A percentile compares a stretch with the other conserved stretches of the same genome.
Evolutionary conservation across 2,329 filamentous ascomycete species (phyloP).

Genomic region (Colletotrichum horii): DNA sequence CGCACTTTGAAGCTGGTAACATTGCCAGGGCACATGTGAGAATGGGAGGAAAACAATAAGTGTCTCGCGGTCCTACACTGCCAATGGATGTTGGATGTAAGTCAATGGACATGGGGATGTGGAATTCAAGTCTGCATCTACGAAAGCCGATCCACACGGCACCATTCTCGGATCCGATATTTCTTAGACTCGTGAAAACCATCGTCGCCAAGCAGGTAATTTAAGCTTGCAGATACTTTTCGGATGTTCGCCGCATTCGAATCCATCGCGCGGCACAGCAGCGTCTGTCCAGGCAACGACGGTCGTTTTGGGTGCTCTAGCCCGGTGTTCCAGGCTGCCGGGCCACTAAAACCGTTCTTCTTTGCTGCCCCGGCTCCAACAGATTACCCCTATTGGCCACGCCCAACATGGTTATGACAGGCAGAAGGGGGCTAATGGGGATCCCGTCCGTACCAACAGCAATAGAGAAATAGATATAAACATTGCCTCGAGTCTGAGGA

Average conservation of each 20-base stretch:
- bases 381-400: neutral
- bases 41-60: too few relatives aligned
- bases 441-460: neutral
- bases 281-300: neutral
- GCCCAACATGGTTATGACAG: neutral
- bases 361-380: neutral
- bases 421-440: neutral
- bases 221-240: neutral
- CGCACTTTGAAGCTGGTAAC: too few relatives aligned
- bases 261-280: neutral
- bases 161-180: neutral
- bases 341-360: neutral
- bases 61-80: too few relatives aligned
- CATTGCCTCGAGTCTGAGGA: neutral
- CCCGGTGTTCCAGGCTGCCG: neutral
- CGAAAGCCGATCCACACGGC: too few relatives aligned
- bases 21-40: too few relatives aligned
- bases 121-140: too few relatives aligned
- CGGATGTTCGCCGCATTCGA: neutral
- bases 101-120: too few relatives aligned
- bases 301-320: neutral
- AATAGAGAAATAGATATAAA: neutral
- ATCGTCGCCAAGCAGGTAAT: neutral
- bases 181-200: accelerated
- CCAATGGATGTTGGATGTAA: too few relatives aligned